Conservation (phyloP, 2,329 filamentous ascomycete genomes). For the Chaetomium globosum region DNA sequence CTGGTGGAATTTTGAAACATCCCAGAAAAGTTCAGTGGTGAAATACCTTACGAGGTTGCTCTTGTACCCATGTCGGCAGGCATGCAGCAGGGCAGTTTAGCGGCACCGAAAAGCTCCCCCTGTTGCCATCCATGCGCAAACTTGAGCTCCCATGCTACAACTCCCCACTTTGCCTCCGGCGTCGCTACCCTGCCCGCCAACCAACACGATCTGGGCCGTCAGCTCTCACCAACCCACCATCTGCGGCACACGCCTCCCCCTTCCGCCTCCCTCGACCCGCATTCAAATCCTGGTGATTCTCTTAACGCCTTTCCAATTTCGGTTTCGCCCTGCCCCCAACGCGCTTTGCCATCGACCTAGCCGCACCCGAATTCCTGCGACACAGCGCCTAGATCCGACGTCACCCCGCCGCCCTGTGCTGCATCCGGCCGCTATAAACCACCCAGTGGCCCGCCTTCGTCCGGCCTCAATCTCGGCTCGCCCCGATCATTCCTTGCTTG, state of each 20-base stretch:
- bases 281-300: conserved; percentile 23
- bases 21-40: not conserved
- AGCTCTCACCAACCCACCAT: conserved; percentile 29
- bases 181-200: conserved; percentile 9
- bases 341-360: conserved; percentile 27
- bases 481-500: conserved; percentile 25
- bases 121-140: not conserved
- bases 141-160: not conserved
- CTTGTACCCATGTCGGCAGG: not conserved
- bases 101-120: conserved; percentile 1
- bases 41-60: not conserved
- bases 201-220: conserved; percentile 7
- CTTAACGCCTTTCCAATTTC: conserved; percentile 22
- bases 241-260: conserved; percentile 33
- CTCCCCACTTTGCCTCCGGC: conserved; percentile 6
- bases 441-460: conserved; percentile 19
- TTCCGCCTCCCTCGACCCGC: conserved; percentile 22
- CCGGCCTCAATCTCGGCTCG: conserved; percentile 24
- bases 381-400: conserved; percentile 28
- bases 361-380: conserved; percentile 17
- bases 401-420: conserved; percentile 26
- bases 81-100: not conserved
- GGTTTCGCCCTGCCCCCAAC: conserved; percentile 19
- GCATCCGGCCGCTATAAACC: conserved; percentile 27
- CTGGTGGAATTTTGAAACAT: conserved; percentile 5